Evolutionary conservation across 768 basidiomycete species (phyloP).

Genomic region (Boletus patriciae): DNA sequence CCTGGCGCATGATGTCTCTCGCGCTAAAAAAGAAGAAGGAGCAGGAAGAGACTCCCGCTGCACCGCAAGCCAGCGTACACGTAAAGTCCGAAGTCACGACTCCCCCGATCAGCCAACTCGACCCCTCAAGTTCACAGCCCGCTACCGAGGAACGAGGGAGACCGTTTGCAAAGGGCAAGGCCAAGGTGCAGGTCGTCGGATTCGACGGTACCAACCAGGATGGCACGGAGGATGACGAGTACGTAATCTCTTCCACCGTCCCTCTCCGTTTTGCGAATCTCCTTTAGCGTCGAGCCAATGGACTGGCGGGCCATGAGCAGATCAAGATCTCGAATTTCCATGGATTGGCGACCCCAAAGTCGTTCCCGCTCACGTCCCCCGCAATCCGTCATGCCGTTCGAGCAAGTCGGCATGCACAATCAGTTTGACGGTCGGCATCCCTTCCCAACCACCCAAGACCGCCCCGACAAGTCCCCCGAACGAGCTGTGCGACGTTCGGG

Average conservation of each 20-base stretch:
- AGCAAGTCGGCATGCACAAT: constrained; percentile 39
- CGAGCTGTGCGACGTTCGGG: constrained; percentile 23
- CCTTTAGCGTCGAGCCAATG: constrained; percentile 61
- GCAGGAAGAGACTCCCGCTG: constrained; percentile 45
- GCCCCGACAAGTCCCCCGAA: constrained; percentile 29
- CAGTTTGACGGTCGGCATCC: constrained; percentile 45
- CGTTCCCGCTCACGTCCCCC: constrained; percentile 79
- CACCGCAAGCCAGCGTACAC: constrained; percentile 3
- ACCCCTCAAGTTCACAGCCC: constrained; percentile 1
- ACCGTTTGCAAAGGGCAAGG: constrained; percentile 77
- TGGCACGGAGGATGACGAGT: constrained; percentile 72
- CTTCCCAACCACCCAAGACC: constrained; percentile 40
- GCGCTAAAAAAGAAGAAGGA: constrained; percentile 88
- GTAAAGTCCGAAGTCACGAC: constrained; percentile 26
- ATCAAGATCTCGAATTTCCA: constrained; percentile 84
- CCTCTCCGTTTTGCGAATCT: constrained; percentile 23
- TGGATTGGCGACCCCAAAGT: constrained; percentile 86
- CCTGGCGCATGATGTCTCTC: constrained; percentile 98
- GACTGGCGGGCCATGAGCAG: constrained; percentile 93
- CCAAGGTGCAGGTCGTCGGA: constrained; percentile 73
- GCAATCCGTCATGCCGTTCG: constrained; percentile 48
- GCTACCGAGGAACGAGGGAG: constrained; percentile 61
- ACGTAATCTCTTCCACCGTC: constrained; percentile 38
- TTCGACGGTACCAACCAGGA: constrained; percentile 79
- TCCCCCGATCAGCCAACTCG: constrained; percentile 1